Percentiles rank a stretch among this genome's conserved stretches.
Evolutionary conservation across 2,329 filamentous ascomycete species (phyloP).

Genomic region (Zopfia rhizophila): DNA sequence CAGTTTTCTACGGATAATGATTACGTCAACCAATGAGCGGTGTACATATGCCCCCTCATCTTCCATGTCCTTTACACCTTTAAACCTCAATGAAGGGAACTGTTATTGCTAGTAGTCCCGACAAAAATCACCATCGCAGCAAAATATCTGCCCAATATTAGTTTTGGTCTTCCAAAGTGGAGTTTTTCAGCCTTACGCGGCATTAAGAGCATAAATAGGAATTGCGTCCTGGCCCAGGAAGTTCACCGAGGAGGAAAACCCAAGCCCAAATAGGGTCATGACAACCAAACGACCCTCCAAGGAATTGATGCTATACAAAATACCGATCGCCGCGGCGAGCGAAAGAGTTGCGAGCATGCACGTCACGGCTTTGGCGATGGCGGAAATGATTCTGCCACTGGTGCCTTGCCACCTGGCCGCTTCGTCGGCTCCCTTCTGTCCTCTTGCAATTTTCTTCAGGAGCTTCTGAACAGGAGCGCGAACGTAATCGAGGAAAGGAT

Average conservation of each 20-base stretch:
- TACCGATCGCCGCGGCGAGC: constrained; percentile 1
- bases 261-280: not conserved
- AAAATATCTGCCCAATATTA: constrained; percentile 1
- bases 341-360: constrained; percentile 1
- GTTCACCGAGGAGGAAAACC: not conserved
- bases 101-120: not conserved
- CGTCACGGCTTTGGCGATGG: not conserved
- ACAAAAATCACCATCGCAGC: constrained; percentile 2
- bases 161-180: not conserved
- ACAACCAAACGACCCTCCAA: not conserved
- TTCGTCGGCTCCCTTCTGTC: not conserved
- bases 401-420: not conserved
- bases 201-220: not conserved
- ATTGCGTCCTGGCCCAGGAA: constrained; percentile 1
- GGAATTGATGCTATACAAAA: not conserved
- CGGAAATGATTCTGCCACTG: constrained; percentile 1
- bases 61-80: no score
- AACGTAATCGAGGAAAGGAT: constrained; percentile 1
- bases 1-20: no score
- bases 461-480: not conserved
- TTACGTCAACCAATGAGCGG: no score
- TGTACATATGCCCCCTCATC: no score
- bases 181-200: not conserved
- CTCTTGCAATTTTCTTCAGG: not conserved
- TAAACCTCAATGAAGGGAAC: not conserved